Evolutionary conservation across 2,329 filamentous ascomycete genomes (phyloP), one percentile per base, ranked within the genome.

Genomic region (Trichoderma pleuroti): DNA sequence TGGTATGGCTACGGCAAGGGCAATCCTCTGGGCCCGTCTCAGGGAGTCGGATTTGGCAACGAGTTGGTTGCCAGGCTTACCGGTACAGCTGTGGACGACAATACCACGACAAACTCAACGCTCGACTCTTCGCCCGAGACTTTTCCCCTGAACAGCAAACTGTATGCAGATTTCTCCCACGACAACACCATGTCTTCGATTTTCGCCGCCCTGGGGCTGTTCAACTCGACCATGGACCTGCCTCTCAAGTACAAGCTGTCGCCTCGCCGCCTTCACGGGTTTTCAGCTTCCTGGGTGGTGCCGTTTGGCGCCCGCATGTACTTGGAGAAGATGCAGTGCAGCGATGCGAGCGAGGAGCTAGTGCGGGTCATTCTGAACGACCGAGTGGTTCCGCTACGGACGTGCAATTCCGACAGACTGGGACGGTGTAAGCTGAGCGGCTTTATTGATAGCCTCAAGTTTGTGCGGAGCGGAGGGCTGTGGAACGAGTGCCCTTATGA

Each of bases 151-250:
- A 85, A 86, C 72, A 81, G 83, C 56, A 82, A 82, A 12, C 81
- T 97, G 1, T 98, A 97, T 77, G 94, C 93, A 0, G 94, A 98
- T 80, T 97, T 98, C 78, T 93, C 90, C 73, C 94, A 98, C 80
- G 94, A 98, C 81, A 97, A 97, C 79, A 90, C 92, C 77, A 93
- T 98, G 89, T 88, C 88, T 34, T 86, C 87, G 9, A 88, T 97
- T 8, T 92, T 92, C 77, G 89, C 89, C 6, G 93, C 93, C 0
- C 78, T 98, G 73, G 92, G 93, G 0, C 82, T 97, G 30, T 97
- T 93, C 81, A 92, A 94, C 74, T 81, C 80, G 56, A 93, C 89
- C 0, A 76, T 78, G 16, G 82, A 85, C 12, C 81, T 91, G 28
- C 84, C 86, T 3, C 85, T 84, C 28, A 83, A 82, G 4, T 83